Evolutionary conservation across 2,329 filamentous ascomycete species (phyloP), one percentile per base, ranked within the genome.

Genomic region (Paracoccidioides brasiliensis): DNA sequence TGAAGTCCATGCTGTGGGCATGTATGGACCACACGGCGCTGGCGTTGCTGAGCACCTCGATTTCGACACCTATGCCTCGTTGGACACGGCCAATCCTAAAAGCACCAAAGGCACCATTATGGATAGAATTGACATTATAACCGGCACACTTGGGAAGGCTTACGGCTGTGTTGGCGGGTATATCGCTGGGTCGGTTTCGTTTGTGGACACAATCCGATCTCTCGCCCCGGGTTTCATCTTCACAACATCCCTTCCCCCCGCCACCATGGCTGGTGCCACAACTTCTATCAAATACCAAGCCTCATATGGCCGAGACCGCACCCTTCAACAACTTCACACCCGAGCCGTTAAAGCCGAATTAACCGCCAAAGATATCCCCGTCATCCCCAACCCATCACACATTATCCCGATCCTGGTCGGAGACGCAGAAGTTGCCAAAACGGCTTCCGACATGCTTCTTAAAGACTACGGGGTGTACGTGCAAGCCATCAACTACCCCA

Each of bases 401-500:
- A 98, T 98, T 67, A 80, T 98, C 53, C 93, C 93, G 3, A 81
- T 97, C 55, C 80, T 98, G 10, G 91, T 98, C 52, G 93, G 93
- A 57, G 93, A 95, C 66, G 93, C 93, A 49, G 90, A 93, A 72
- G 76, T 94, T 43, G 93, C 93, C 57, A 96, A 93, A 78, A 79
- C 85, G 64, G 93, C 93, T 6, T 95, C 88, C 30, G 93, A 98
- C 69, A 83, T 95, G 76, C 82, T 98, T 28, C 80, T 98, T 12
- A 83, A 86, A 62, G 86, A 95, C 62, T 87, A 95, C 76, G 82
- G 84, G 59, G 96, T 98, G 68, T 98, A 98, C 69, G 93, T 98
- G 32, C 93, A 98, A 74, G 90, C 89, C 55, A 97, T 98, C 80
- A 98, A 98, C 76, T 97, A 97, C 74, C 93, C 93, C 2, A 98